Conservation (phyloP, 2,329 filamentous ascomycete species). For the Fusarium heterosporum region DNA sequence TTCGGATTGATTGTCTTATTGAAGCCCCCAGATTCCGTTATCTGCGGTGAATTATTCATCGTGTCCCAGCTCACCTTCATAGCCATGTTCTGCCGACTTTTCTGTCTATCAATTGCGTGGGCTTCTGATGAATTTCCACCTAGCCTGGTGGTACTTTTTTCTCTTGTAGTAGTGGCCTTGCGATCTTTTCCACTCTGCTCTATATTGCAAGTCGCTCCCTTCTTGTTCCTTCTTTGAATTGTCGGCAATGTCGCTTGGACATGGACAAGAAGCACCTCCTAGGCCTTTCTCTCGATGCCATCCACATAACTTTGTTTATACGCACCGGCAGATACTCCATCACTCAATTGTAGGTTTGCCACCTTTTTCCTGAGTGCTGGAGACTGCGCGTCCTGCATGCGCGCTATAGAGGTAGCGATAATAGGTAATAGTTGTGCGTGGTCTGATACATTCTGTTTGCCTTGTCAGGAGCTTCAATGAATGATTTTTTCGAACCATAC, state of each 20-base stretch:
- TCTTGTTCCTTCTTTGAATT: conserved; percentile 7
- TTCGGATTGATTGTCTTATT: not conserved
- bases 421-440: conserved; percentile 45
- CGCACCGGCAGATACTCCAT: not conserved
- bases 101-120: not conserved
- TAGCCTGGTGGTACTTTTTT: not conserved
- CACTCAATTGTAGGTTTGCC: conserved; percentile 3
- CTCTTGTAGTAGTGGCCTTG: not conserved
- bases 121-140: not conserved
- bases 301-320: not conserved
- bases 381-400: conserved; percentile 53
- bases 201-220: not conserved
- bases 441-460: conserved; percentile 43
- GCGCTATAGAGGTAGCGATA: conserved; percentile 49
- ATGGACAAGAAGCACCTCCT: conserved; percentile 43
- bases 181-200: not conserved
- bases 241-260: conserved; percentile 20
- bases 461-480: conserved; percentile 12
- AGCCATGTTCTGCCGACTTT: conserved; percentile 1
- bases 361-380: conserved; percentile 50
- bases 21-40: not conserved
- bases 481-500: conserved; percentile 34
- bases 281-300: conserved; percentile 38
- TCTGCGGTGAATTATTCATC: not conserved
- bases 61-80: conserved; percentile 26